Evolutionary conservation across 2,329 filamentous ascomycete species (phyloP).

Genomic region (Dactylella cylindrospora): DNA sequence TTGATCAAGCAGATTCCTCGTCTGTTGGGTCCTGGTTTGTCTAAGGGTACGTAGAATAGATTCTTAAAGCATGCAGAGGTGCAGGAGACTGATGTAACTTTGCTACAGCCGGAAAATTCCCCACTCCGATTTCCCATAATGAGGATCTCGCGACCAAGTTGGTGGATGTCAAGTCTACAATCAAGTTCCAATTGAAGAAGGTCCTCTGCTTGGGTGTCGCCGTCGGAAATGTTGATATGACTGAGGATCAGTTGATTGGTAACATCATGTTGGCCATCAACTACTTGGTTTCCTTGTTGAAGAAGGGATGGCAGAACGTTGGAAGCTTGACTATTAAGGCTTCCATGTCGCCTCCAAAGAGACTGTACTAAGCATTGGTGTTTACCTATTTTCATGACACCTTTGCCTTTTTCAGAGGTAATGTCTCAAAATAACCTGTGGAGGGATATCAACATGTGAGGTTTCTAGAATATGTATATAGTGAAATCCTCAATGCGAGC

Average conservation of each 20-base stretch:
- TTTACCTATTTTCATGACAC: not conserved
- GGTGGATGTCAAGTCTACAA: slow-evolving; percentile 99
- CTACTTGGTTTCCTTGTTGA: slow-evolving; percentile 98
- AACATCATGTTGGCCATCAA: slow-evolving; percentile 99
- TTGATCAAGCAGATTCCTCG: slow-evolving; percentile 99
- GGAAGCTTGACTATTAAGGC: slow-evolving; percentile 99
- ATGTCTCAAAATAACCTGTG: slow-evolving; percentile 9
- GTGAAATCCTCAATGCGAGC: no score
- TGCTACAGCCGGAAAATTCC: slow-evolving; percentile 91
- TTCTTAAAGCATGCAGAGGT: not conserved
- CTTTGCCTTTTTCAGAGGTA: not conserved
- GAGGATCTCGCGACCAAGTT: slow-evolving; percentile 94
- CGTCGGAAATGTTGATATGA: slow-evolving; percentile 98
- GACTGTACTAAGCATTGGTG: slow-evolving; percentile 75
- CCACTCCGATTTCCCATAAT: slow-evolving; percentile 92
- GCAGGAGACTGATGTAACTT: slow-evolving; percentile 38
- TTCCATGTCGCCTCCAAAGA: slow-evolving; percentile 98
- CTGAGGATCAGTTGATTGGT: slow-evolving; percentile 87
- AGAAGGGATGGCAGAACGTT: slow-evolving; percentile 99
- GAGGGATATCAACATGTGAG: not conserved
- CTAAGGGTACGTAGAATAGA: slow-evolving; percentile 71
- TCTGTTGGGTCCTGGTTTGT: slow-evolving; percentile 98
- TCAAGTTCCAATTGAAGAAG: slow-evolving; percentile 99
- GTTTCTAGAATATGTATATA: slow-evolving; percentile 2
- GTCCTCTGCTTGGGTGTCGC: slow-evolving; percentile 99